Evolutionary conservation across 345 rosid species (phyloP).

Genomic region (Firmiana major): DNA sequence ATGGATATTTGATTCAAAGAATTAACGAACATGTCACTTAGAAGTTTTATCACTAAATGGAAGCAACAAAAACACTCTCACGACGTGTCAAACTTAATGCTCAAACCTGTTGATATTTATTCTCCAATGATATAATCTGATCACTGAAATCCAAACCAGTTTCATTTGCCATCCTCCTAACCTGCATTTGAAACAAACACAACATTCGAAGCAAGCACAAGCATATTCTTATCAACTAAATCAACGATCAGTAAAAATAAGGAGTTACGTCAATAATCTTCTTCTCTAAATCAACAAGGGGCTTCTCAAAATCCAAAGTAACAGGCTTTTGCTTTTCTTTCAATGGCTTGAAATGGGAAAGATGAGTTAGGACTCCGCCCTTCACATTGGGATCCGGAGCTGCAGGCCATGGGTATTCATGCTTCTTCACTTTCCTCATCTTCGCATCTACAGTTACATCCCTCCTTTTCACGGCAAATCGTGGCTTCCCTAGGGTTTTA

Average conservation of each 20-base stretch:
- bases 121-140: slow-evolving; percentile 75
- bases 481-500: slow-evolving; percentile 48
- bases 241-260: slow-evolving; percentile 5
- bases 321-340: slow-evolving; percentile 73
- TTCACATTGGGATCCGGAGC: slow-evolving; percentile 91
- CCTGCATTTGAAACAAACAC: slow-evolving; percentile 46
- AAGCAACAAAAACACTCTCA: background rate
- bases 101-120: slow-evolving; percentile 74
- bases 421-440: slow-evolving; percentile 81
- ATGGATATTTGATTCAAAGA: too few species aligned
- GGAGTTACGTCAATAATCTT: slow-evolving; percentile 71
- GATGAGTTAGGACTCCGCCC: slow-evolving; percentile 78
- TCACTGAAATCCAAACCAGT: slow-evolving; percentile 91
- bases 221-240: background rate
- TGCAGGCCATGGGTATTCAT: slow-evolving; percentile 89
- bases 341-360: slow-evolving; percentile 76
- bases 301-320: slow-evolving; percentile 84
- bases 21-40: background rate
- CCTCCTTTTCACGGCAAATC: slow-evolving; percentile 28
- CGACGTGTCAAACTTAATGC: background rate
- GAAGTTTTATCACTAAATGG: background rate
- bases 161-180: slow-evolving; percentile 86
- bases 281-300: slow-evolving; percentile 74
- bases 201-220: slow-evolving; percentile 9
- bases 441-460: slow-evolving; percentile 41